Evolutionary conservation across 768 basidiomycete genomes (phyloP).

Genomic region (Cystofilobasidium bisporidii): DNA sequence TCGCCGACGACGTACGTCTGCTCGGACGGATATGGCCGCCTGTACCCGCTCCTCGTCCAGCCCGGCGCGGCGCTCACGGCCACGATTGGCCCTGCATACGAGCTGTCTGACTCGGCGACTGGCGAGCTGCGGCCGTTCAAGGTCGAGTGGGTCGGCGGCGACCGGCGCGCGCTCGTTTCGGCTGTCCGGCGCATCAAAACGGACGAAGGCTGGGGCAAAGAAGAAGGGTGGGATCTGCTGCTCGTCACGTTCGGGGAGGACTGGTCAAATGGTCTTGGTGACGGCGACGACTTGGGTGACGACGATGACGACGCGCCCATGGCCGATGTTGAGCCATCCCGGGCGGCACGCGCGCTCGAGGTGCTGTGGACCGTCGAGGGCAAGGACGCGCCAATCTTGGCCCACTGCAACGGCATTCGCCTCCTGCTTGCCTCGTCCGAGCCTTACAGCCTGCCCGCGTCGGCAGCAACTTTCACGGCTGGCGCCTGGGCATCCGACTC

Average conservation of each 20-base stretch:
- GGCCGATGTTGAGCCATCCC: background rate
- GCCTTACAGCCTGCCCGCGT: conserved; percentile 44
- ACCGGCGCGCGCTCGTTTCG: conserved; percentile 9
- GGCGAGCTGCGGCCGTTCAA: conserved; percentile 22
- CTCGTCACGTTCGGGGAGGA: conserved; percentile 16
- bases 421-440: conserved; percentile 22
- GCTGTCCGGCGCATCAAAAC: conserved; percentile 1
- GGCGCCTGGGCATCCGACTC: conserved; percentile 33
- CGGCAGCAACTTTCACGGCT: conserved; percentile 44
- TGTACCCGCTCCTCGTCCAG: conserved; percentile 49
- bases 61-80: conserved; percentile 12
- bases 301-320: background rate
- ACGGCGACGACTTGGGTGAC: background rate
- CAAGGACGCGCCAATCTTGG: conserved; percentile 8
- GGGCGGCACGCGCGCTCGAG: conserved; percentile 3
- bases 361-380: conserved; percentile 19
- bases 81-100: conserved; percentile 13
- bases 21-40: conserved; percentile 59
- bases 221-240: conserved; percentile 22
- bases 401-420: background rate
- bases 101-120: background rate
- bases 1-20: conserved; percentile 49
- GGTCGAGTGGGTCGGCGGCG: conserved; percentile 27
- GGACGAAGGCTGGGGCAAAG: conserved; percentile 14
- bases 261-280: conserved; percentile 3